These are phyloP conservation scores for Fusarium xyrophilum DNA, from an alignment of 2,329 filamentous ascomycete genomes.

Conservation along the genomic window DNA sequence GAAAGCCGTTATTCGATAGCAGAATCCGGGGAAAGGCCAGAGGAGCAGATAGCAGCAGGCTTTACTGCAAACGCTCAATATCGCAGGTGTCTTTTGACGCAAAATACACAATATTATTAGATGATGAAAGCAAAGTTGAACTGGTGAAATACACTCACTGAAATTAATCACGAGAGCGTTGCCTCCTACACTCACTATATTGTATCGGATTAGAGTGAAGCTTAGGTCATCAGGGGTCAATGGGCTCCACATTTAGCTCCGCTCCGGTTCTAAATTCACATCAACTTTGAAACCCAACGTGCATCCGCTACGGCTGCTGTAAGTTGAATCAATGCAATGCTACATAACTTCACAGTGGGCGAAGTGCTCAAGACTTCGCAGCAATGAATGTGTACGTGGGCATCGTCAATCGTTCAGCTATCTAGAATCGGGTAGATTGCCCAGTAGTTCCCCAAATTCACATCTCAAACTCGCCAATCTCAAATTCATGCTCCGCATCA, in stretches of 20 bases:
- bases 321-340: background rate
- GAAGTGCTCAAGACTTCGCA: background rate
- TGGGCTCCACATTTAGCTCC: slow-evolving; percentile 29
- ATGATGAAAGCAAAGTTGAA: slow-evolving; percentile 7
- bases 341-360: background rate
- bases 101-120: slow-evolving; percentile 8
- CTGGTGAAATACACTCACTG: slow-evolving; percentile 1
- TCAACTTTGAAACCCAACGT: too few relatives aligned
- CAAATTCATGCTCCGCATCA: background rate
- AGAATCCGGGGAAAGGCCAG: background rate
- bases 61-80: background rate
- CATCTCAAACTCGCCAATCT: background rate
- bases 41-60: background rate
- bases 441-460: background rate
- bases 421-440: background rate
- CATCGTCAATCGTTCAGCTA: background rate
- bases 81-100: background rate
- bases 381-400: background rate
- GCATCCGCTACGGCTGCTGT: background rate
- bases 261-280: slow-evolving; percentile 6
- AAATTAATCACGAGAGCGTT: slow-evolving; percentile 20
- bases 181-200: background rate
- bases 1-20: slow-evolving; percentile 13
- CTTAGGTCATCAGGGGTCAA: slow-evolving; percentile 42
- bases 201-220: slow-evolving; percentile 8